phyloP scores from a whole-genome alignment of 139 green algal genomes.

The Micromonas pusilla region DNA sequence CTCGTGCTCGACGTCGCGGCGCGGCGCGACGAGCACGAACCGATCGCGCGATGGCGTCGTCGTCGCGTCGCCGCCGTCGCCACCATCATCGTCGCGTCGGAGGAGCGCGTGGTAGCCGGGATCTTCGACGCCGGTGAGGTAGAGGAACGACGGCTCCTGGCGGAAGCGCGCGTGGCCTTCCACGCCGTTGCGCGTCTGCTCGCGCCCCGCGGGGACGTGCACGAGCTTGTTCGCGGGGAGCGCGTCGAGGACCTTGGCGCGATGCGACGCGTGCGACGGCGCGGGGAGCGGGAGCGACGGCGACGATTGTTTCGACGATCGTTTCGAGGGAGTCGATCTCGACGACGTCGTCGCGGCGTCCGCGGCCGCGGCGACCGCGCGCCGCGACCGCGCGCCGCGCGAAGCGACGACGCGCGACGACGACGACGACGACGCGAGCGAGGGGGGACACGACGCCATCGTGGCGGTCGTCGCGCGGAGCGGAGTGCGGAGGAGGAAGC shows the following conservation, averaged over 20 bases:
- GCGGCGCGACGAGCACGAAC: conserved; percentile 33
- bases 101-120: conserved; percentile 28
- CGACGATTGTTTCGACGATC: background rate
- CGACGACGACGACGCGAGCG: too few relatives aligned
- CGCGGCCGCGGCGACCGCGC: too few relatives aligned
- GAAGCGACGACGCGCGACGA: too few relatives aligned
- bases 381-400: too few relatives aligned
- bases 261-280: background rate
- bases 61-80: conserved; percentile 24
- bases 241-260: background rate
- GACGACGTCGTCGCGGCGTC: too few relatives aligned
- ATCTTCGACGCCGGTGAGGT: conserved; percentile 34
- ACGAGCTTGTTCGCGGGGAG: conserved; percentile 15
- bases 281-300: too few relatives aligned
- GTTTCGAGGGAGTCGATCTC: too few relatives aligned
- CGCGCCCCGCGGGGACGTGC: conserved; percentile 36
- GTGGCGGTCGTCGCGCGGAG: too few relatives aligned
- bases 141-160: conserved; percentile 39
- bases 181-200: conserved; percentile 37
- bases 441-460: too few relatives aligned
- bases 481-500: too few relatives aligned
- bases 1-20: conserved; percentile 27
- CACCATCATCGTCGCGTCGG: conserved; percentile 26
- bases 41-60: too few relatives aligned
- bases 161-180: conserved; percentile 36